These are phyloP conservation scores for Suhomyces coccinellae DNA, from an alignment of 1,139 yeast species.

Conservation along the genomic window DNA sequence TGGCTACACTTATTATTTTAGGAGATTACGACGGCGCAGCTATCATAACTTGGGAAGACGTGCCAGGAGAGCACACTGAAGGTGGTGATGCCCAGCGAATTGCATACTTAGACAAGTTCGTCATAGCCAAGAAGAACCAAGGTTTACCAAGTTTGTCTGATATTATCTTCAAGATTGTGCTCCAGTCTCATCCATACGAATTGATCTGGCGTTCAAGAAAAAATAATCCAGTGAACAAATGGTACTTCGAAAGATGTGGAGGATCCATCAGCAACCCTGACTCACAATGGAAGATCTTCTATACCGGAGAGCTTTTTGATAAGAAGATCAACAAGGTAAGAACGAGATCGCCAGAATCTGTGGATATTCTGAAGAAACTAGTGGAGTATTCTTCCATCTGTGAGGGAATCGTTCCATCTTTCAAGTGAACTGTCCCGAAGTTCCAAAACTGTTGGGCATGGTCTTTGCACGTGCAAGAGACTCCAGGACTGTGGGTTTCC, in stretches of 20 bases:
- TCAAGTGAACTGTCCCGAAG: conserved; percentile 19
- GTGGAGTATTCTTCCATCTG: conserved; percentile 31
- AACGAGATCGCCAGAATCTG: conserved; percentile 19
- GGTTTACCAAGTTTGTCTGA: conserved; percentile 95
- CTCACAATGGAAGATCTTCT: conserved; percentile 68
- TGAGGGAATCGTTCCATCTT: conserved; percentile 38
- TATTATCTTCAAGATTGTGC: conserved; percentile 79
- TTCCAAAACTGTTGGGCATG: no score
- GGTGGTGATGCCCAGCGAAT: conserved; percentile 24
- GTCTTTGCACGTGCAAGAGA: no score
- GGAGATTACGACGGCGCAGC: conserved; percentile 98
- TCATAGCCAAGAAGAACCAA: conserved; percentile 78
- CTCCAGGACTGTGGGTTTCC: no score
- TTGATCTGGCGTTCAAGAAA: conserved; percentile 87
- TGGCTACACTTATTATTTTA: conserved; percentile 78
- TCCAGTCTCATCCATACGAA: conserved; percentile 68
- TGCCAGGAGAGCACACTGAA: conserved; percentile 16
- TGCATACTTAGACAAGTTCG: conserved; percentile 89
- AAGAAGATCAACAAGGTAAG: conserved; percentile 32
- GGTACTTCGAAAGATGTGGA: conserved; percentile 92
- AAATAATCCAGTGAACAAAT: conserved; percentile 87
- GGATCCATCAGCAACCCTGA: conserved; percentile 61
- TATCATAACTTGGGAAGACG: conserved; percentile 75
- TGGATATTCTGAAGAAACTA: conserved; percentile 33
- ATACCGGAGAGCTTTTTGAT: conserved; percentile 55